Conservation (phyloP, 2,329 filamentous ascomycete species). For the Fusarium sp. region DNA sequence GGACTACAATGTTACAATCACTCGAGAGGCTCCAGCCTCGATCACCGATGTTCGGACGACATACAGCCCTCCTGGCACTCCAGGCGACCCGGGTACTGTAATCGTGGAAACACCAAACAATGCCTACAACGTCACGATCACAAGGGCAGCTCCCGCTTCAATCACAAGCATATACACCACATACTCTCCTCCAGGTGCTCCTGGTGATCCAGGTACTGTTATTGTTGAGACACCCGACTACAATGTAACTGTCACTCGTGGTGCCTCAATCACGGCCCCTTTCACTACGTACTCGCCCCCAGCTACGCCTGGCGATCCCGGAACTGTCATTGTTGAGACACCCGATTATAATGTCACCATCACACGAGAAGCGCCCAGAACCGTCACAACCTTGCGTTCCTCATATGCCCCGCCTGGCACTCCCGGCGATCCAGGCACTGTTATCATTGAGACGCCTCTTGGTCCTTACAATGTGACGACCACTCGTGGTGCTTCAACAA, state of each 20-base stretch:
- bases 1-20: constrained; percentile 30
- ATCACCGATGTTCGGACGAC: neutral
- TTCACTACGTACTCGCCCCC: constrained; percentile 24
- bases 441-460: constrained; percentile 21
- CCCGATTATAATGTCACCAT: constrained; percentile 22
- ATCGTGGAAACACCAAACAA: constrained; percentile 21
- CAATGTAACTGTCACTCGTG: constrained; percentile 28
- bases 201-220: constrained; percentile 27
- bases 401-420: constrained; percentile 9
- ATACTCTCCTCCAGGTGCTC: constrained; percentile 12
- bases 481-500: constrained; percentile 14
- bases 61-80: constrained; percentile 8
- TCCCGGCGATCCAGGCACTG: constrained; percentile 16
- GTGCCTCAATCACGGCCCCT: neutral
- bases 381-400: neutral
- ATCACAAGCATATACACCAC: constrained; percentile 11
- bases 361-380: constrained; percentile 9
- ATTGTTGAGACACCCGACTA: constrained; percentile 26
- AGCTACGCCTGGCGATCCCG: constrained; percentile 19
- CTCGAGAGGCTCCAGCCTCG: constrained; percentile 1
- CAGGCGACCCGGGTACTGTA: constrained; percentile 25
- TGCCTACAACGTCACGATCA: constrained; percentile 30
- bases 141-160: constrained; percentile 8
- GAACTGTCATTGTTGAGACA: constrained; percentile 27
- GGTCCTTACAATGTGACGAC: constrained; percentile 22